Conservation (phyloP, 108 stramenopile genomes). For the Epithemia pelagica region DNA sequence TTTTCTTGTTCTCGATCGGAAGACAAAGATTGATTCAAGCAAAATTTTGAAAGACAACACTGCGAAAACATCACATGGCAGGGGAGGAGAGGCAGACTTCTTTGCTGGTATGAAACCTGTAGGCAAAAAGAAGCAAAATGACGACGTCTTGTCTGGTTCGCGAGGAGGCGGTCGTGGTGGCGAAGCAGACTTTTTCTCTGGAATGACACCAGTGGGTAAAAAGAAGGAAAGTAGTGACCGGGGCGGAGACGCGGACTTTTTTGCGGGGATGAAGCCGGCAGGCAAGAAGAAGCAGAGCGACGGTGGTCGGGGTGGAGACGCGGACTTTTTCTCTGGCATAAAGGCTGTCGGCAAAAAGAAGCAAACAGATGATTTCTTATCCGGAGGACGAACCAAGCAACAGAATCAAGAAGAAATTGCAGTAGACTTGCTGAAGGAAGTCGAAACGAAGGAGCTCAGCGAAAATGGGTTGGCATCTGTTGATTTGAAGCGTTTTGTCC, state of each 20-base stretch:
- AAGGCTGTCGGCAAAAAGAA: conserved; percentile 20
- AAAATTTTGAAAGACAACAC: conserved; percentile 39
- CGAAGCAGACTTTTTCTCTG: conserved; percentile 53
- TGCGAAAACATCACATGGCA: conserved; percentile 4
- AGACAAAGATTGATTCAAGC: conserved; percentile 57
- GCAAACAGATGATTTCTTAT: not conserved
- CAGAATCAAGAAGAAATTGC: conserved; percentile 37
- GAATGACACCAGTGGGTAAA: conserved; percentile 43
- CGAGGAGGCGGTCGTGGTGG: conserved; percentile 1
- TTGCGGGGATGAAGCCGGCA: conserved; percentile 66
- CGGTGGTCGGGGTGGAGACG: conserved; percentile 1
- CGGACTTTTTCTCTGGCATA: conserved; percentile 70
- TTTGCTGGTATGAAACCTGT: conserved; percentile 70
- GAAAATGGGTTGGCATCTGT: conserved; percentile 31
- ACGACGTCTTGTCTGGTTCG: not conserved
- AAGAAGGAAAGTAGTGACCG: not conserved
- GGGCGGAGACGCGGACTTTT: conserved; percentile 33
- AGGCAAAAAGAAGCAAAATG: conserved; percentile 42
- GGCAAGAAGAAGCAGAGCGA: conserved; percentile 40
- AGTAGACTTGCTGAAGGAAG: conserved; percentile 35
- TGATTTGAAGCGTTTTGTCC: conserved; percentile 51
- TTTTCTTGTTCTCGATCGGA: conserved; percentile 47
- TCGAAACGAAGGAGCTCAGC: conserved; percentile 42
- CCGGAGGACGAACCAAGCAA: not conserved
- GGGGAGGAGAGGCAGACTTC: conserved; percentile 25